Evolutionary conservation across 129 eudicot species (phyloP), one percentile per base, ranked within the genome.

Genomic region (Centaurea solstitialis): DNA sequence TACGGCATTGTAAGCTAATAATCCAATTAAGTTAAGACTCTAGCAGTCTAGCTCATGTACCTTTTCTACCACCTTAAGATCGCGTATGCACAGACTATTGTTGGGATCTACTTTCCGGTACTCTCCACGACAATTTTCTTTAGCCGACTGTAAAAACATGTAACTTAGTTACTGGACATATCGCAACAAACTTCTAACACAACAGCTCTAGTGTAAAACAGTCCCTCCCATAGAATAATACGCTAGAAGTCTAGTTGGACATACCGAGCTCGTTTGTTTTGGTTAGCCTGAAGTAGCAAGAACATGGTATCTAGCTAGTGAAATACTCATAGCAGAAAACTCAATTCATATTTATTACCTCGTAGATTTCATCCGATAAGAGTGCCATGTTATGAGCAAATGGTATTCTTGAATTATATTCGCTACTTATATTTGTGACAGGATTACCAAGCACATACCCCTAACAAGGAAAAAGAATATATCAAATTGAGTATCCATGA

Each of bases 371-470:
- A 75, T 81, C 75, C 18, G 86, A 77, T 43, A 83, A 30, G 61
- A 83, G 78, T 77, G 78, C 81, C 78, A 83, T 62, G 33, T 17
- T 53, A 71, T 83, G 86, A 24, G 86, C 82, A 62, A 38, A 83
- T 41, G 11, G 12, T 21, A 57, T 37, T 77, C 50, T 83, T 61
- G 78, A 71, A 41, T 83, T 83, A 9, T 0, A 12, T 20, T 77
- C 86, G 1, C 22, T 23, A 70, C 11, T 28, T 37, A 0, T 38
- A 64, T 71, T 69, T 35, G 86, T 83, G 2, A 26, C 1, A 69
- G 86, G 82, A 76, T 83, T 83, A 62, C 86, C 86, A 21, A 76
- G 68, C 38, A 77, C 5, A 40, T 76, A 83, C 26, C 86, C 78
- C 86, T 83, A 38, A 30, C 7, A 0, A 0, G 47, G 45, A 41